phyloP scores from a whole-genome alignment of 2,329 filamentous ascomycete species.

The Penicillium sp. region DNA sequence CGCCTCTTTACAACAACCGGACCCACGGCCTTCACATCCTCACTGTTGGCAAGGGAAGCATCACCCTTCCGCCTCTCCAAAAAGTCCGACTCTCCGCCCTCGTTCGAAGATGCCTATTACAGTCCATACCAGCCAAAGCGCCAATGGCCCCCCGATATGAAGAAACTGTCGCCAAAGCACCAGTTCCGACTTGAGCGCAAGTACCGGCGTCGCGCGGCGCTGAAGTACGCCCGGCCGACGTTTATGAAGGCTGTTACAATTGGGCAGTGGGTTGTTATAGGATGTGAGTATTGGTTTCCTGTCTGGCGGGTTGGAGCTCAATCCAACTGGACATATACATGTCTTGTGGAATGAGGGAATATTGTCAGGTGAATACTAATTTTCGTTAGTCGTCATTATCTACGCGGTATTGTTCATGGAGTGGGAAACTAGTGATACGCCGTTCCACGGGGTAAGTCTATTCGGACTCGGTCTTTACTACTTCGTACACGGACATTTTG shows the following conservation, averaged over 20 bases:
- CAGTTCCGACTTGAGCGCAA: conserved; percentile 69
- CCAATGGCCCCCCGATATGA: conserved; percentile 66
- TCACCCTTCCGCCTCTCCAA: conserved; percentile 26
- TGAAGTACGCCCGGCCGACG: conserved; percentile 61
- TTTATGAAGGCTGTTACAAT: conserved; percentile 62
- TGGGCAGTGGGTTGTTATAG: conserved; percentile 56
- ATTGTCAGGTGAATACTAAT: conserved; percentile 8
- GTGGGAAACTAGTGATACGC: conserved; percentile 44
- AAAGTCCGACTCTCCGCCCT: conserved; percentile 15
- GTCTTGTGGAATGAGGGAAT: not conserved
- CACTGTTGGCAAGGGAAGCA: conserved; percentile 14
- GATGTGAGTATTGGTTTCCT: conserved; percentile 44
- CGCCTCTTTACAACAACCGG: conserved; percentile 18
- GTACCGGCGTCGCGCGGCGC: conserved; percentile 61
- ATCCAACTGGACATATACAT: not conserved
- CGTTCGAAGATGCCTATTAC: conserved; percentile 40
- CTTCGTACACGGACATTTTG: not conserved
- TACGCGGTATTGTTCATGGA: conserved; percentile 49
- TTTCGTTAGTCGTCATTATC: conserved; percentile 40
- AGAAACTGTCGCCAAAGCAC: conserved; percentile 62
- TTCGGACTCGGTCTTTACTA: not conserved
- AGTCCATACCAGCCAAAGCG: conserved; percentile 63
- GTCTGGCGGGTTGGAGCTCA: not conserved
- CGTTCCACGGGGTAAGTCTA: conserved; percentile 43
- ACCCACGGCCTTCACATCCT: conserved; percentile 14